Conservation (phyloP, 2,329 filamentous ascomycete genomes). For the Xylariaceae sp. region DNA sequence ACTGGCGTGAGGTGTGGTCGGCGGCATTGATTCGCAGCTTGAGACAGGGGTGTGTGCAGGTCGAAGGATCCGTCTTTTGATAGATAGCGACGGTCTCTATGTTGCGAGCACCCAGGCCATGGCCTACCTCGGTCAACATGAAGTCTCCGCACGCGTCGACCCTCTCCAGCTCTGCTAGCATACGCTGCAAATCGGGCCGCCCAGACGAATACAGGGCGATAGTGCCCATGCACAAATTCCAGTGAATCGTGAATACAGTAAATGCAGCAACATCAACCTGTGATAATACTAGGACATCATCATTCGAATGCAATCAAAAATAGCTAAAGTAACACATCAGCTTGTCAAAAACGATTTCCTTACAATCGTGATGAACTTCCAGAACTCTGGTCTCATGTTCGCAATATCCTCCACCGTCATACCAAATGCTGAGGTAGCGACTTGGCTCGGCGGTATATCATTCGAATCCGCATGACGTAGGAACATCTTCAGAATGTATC, state of each 20-base stretch:
- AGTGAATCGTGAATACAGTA: conserved; percentile 29
- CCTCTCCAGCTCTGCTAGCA: conserved; percentile 15
- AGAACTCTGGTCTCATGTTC: conserved; percentile 23
- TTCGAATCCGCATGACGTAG: no score
- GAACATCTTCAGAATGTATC: no score
- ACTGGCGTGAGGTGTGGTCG: conserved; percentile 22
- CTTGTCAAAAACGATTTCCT: background rate
- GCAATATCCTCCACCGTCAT: conserved; percentile 22
- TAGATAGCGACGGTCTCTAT: conserved; percentile 36
- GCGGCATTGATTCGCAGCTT: conserved; percentile 32
- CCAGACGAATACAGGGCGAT: conserved; percentile 12
- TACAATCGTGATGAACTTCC: conserved; percentile 24
- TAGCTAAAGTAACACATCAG: background rate
- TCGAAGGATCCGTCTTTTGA: conserved; percentile 27
- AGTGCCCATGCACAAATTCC: conserved; percentile 31
- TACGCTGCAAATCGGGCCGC: conserved; percentile 17
- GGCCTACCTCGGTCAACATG: conserved; percentile 38
- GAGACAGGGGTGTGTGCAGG: conserved; percentile 25
- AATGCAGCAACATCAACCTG: conserved; percentile 21
- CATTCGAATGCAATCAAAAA: conserved; percentile 10
- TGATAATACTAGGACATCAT: no score
- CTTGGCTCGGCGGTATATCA: no score
- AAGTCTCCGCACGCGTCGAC: conserved; percentile 32
- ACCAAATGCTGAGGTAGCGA: no score
- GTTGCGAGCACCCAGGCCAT: conserved; percentile 37